Evolutionary conservation across 2,329 filamentous ascomycete genomes (phyloP).

Genomic region (Davidsoniella virescens): DNA sequence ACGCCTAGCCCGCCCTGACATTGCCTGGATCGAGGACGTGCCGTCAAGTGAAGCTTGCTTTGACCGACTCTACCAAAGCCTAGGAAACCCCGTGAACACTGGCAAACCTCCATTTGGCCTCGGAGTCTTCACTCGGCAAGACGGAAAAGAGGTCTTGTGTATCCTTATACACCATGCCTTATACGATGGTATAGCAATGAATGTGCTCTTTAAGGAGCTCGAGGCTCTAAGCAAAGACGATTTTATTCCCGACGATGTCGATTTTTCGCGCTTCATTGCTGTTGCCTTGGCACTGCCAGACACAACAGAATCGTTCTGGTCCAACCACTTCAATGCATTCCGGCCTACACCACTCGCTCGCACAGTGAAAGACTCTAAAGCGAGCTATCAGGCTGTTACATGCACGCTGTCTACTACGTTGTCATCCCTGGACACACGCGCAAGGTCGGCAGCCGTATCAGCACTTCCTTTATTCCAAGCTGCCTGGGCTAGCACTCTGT

Average conservation of each 20-base stretch:
- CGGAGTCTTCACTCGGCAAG: slow-evolving; percentile 23
- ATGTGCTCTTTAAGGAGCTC: slow-evolving; percentile 52
- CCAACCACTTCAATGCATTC: slow-evolving; percentile 28
- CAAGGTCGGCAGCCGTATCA: slow-evolving; percentile 29
- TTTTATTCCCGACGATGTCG: slow-evolving; percentile 30
- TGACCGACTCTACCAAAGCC: slow-evolving; percentile 23
- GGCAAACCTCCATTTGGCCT: slow-evolving; percentile 29
- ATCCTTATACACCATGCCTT: slow-evolving; percentile 60
- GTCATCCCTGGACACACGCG: background rate
- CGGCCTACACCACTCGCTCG: slow-evolving; percentile 25
- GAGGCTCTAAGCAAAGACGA: slow-evolving; percentile 37
- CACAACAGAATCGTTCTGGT: slow-evolving; percentile 51
- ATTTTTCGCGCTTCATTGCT: slow-evolving; percentile 48
- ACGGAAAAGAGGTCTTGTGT: slow-evolving; percentile 24
- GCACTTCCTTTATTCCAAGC: slow-evolving; percentile 55
- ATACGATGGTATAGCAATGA: slow-evolving; percentile 71
- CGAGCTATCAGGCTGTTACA: background rate
- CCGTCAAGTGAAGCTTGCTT: slow-evolving; percentile 23
- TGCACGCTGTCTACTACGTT: background rate
- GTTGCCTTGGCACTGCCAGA: slow-evolving; percentile 34
- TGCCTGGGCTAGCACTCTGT: slow-evolving; percentile 52
- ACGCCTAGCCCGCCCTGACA: slow-evolving; percentile 33
- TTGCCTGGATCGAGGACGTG: slow-evolving; percentile 25
- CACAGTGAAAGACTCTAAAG: background rate
- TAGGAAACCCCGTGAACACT: slow-evolving; percentile 28